Base-by-base conservation (phyloP, 2,329 filamentous ascomycete genomes). In the Fusarium sp. region DNA sequence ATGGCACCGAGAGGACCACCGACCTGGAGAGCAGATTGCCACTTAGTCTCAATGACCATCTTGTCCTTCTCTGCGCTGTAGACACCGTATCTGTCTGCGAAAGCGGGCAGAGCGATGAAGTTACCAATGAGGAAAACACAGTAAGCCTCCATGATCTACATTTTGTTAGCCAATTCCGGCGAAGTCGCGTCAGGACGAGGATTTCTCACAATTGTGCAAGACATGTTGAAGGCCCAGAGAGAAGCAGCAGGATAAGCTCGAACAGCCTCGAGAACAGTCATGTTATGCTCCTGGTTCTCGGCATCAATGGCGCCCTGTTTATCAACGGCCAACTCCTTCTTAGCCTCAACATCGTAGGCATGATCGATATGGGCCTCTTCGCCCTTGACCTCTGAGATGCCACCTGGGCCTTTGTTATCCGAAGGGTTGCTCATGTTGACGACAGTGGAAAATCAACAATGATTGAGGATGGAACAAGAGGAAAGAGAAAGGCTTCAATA, bases 61-160 rank as follows among this genome's bases (percentile, higher is more conserved):
- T 66, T 57, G 82, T 20, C 57, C 2, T 66, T 57, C 1, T 42
- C 59, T 0, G 44, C 64, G 13, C 69, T 46, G 0, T 3, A 56
- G 8, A 83, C 72, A 18, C 83, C 83, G 37, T 80, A 85, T 5
- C 61, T 48, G 4, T 73, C 31, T 28, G 79, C 74, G 57, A 85
- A 85, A 2, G 74, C 74, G 8, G 59, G 44, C 2, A 82, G 77
- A 5, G 83, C 83, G 62, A 85, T 78, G 43, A 84, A 84, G 69
- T 82, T 83, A 28, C 80, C 80, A 35, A 81, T 83, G 20, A 85
- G 73, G 71, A 84, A 84, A 76, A 85, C 82, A 63, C 82, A 81
- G 76, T 83, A 85, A 1, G 82, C 81, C 65, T 85, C 83, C 83
- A 85, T 85, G 58, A 85, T 80, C 83, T 84, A 18, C 8, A 20